phyloP scores from a whole-genome alignment of 2,329 filamentous ascomycete genomes.

The Microcera coccophila region DNA sequence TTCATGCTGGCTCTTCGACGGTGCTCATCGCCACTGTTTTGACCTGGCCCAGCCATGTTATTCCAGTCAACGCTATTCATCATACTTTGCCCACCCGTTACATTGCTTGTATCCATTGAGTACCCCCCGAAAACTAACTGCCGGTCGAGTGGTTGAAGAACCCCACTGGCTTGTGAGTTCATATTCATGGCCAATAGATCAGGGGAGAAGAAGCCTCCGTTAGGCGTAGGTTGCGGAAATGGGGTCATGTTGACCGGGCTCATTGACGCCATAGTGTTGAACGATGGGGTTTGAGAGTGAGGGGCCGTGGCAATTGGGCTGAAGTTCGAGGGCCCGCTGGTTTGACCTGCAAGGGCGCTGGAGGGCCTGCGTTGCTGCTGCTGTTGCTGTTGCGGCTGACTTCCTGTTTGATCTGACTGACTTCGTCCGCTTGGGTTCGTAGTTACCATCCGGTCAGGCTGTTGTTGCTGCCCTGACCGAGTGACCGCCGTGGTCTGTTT shows the following conservation, averaged over 20 bases:
- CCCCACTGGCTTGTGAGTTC: constrained; percentile 44
- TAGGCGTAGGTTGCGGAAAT: constrained; percentile 37
- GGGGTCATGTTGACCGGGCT: constrained; percentile 45
- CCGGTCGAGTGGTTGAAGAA: constrained; percentile 67
- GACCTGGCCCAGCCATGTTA: constrained; percentile 33
- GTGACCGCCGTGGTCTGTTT: constrained; percentile 18
- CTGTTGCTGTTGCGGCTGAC: constrained; percentile 5
- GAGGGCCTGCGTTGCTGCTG: constrained; percentile 41
- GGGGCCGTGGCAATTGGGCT: constrained; percentile 38
- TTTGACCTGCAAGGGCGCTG: constrained; percentile 38
- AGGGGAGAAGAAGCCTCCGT: constrained; percentile 44
- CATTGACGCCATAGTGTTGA: constrained; percentile 49
- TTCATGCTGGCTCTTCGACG: constrained; percentile 28
- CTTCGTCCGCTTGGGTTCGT: constrained; percentile 13
- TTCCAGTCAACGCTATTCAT: constrained; percentile 46
- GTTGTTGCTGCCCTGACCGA: constrained; percentile 16
- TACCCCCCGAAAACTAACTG: constrained; percentile 76
- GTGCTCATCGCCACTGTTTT: constrained; percentile 24
- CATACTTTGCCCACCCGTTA: constrained; percentile 36
- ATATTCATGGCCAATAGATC: constrained; percentile 54
- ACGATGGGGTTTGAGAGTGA: constrained; percentile 40
- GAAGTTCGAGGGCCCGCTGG: constrained; percentile 37
- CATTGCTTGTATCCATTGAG: constrained; percentile 45
- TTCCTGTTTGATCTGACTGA: constrained; percentile 6
- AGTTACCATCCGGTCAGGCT: constrained; percentile 17